Evolutionary conservation across 2,329 filamentous ascomycete genomes (phyloP).

Genomic region (Trichoderma hamatum): DNA sequence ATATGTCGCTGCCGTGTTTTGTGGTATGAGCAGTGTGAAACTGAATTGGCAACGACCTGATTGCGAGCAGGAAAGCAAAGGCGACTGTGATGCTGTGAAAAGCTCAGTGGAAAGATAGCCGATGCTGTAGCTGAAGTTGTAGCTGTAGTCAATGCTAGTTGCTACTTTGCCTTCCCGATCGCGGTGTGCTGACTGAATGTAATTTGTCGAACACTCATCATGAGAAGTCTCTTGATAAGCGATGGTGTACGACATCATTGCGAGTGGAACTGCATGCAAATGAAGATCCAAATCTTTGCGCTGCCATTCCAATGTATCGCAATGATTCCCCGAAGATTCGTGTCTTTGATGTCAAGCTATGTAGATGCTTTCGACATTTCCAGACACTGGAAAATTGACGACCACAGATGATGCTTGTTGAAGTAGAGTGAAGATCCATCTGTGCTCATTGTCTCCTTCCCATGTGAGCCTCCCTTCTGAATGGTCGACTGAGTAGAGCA

Average conservation of each 20-base stretch:
- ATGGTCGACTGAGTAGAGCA: not conserved
- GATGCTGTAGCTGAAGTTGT: not conserved
- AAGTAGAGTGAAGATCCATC: not conserved
- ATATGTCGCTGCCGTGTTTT: not conserved
- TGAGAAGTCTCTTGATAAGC: not conserved
- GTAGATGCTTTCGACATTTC: not conserved
- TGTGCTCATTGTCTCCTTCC: not conserved
- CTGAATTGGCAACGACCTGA: not conserved
- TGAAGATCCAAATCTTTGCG: not conserved
- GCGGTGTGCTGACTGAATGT: conserved; percentile 19
- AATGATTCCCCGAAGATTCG: conserved; percentile 8
- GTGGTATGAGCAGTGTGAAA: not conserved
- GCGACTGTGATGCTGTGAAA: not conserved
- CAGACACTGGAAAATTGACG: not conserved
- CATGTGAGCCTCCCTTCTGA: not conserved
- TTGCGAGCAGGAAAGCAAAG: not conserved
- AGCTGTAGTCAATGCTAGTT: not conserved
- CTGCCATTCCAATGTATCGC: not conserved
- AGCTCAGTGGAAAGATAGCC: not conserved
- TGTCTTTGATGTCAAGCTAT: not conserved
- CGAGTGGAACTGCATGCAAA: conserved; percentile 2
- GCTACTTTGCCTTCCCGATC: conserved; percentile 4
- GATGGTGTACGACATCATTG: conserved; percentile 16
- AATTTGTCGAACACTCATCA: not conserved
- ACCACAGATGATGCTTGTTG: not conserved